Percentiles rank a stretch among this genome's conserved stretches.
phyloP scores from a whole-genome alignment of 2,329 filamentous ascomycete genomes.

The Pseudogymnoascus verrucosus region DNA sequence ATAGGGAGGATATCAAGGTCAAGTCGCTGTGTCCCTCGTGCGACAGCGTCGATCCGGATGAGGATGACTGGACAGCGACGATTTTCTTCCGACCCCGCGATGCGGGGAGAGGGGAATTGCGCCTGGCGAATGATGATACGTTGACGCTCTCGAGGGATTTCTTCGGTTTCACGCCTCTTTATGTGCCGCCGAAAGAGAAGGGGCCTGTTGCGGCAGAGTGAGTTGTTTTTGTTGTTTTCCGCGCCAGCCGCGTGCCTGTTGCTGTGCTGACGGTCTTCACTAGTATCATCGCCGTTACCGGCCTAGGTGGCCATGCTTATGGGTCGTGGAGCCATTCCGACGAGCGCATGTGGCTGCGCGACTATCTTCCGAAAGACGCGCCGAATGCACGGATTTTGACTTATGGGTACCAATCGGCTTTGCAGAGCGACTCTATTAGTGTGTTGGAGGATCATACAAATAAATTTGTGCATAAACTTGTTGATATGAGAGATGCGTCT shows the following conservation, averaged over 20 bases:
- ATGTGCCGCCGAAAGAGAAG: neutral
- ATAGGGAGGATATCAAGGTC: constrained; percentile 8
- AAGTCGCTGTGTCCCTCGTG: constrained; percentile 10
- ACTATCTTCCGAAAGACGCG: constrained; percentile 7
- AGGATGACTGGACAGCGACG: constrained; percentile 5
- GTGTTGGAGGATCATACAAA: neutral
- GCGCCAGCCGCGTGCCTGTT: neutral
- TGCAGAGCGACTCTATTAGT: constrained; percentile 9
- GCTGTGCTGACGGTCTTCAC: neutral
- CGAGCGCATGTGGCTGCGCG: constrained; percentile 11
- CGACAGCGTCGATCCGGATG: neutral
- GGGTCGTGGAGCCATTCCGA: constrained; percentile 8
- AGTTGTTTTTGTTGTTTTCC: neutral
- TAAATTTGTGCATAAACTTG: constrained; percentile 4
- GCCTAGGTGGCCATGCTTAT: constrained; percentile 11
- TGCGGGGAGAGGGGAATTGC: neutral
- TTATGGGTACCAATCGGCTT: constrained; percentile 9
- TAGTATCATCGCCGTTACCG: constrained; percentile 12
- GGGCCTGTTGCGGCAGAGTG: neutral
- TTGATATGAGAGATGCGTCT: constrained; percentile 5
- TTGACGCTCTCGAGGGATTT: neutral
- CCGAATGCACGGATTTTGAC: constrained; percentile 10
- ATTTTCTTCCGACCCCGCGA: neutral
- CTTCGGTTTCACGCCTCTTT: neutral
- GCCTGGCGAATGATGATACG: neutral